Conservation (phyloP, 805 yeast genomes). For the Saccharomycopsis guyanensis region DNA sequence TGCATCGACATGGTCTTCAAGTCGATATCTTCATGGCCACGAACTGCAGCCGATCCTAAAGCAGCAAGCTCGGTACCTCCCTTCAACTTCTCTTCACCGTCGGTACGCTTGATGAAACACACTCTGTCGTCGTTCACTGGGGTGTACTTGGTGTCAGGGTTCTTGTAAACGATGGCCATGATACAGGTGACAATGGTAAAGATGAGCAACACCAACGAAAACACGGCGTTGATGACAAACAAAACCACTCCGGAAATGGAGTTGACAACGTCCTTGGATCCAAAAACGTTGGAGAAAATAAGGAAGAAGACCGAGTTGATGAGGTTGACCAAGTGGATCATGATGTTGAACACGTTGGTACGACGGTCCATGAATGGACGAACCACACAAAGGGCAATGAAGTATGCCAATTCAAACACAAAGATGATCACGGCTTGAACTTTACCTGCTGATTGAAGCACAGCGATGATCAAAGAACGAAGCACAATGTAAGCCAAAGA, state of each 20-base stretch:
- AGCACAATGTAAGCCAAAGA: constrained; percentile 57
- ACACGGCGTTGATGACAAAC: constrained; percentile 82
- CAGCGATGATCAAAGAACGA: constrained; percentile 79
- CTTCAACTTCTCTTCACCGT: constrained; percentile 26
- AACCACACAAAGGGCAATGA: constrained; percentile 54
- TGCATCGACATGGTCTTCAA: constrained; percentile 3
- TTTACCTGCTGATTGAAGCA: constrained; percentile 73
- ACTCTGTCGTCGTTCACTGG: constrained; percentile 96
- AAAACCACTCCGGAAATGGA: constrained; percentile 88
- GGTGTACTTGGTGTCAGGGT: constrained; percentile 92
- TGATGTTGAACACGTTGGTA: constrained; percentile 88
- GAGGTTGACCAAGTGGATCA: constrained; percentile 70
- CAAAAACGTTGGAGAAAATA: constrained; percentile 80
- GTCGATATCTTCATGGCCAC: constrained; percentile 19
- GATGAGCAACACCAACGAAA: constrained; percentile 72
- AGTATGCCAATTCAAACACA: constrained; percentile 65
- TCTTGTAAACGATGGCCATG: constrained; percentile 75
- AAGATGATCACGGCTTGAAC: constrained; percentile 74
- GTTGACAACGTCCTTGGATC: constrained; percentile 80
- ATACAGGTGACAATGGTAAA: constrained; percentile 85
- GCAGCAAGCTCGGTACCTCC: constrained; percentile 21
- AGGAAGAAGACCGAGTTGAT: constrained; percentile 80
- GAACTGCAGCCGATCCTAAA: constrained; percentile 19
- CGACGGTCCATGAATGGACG: constrained; percentile 93
- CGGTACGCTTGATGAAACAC: constrained; percentile 77